phyloP scores from a whole-genome alignment of 2,329 filamentous ascomycete species.

The Rachicladosporium sp. region DNA sequence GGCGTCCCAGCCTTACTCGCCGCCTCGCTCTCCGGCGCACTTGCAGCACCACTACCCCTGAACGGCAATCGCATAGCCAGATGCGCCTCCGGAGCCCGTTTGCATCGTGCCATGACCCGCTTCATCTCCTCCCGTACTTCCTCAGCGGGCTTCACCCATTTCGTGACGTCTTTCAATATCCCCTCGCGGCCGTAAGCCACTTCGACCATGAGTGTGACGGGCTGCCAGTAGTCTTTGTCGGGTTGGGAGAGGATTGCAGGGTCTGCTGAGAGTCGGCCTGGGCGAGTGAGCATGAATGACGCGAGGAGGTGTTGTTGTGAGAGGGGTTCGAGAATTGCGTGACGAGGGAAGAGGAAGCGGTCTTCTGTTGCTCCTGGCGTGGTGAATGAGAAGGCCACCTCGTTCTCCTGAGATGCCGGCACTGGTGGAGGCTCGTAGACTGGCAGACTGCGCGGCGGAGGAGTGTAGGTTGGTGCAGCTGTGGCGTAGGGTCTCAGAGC shows the following conservation, averaged over 20 bases:
- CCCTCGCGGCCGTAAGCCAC: slow-evolving; percentile 41
- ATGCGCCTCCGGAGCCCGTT: slow-evolving; percentile 42
- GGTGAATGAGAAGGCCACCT: slow-evolving; percentile 54
- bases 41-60: slow-evolving; percentile 13
- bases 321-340: slow-evolving; percentile 61
- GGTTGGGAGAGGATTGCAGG: slow-evolving; percentile 21
- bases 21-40: slow-evolving; percentile 9
- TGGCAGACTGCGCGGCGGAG: no score
- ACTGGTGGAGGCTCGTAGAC: no score
- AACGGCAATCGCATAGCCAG: slow-evolving; percentile 44
- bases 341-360: slow-evolving; percentile 66
- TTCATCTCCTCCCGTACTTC: slow-evolving; percentile 45
- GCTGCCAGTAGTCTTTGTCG: slow-evolving; percentile 61
- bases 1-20: slow-evolving; percentile 17
- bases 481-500: no score
- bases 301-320: slow-evolving; percentile 45
- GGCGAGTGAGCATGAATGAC: slow-evolving; percentile 66
- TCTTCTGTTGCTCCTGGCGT: slow-evolving; percentile 50
- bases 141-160: slow-evolving; percentile 42
- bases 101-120: slow-evolving; percentile 43
- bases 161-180: slow-evolving; percentile 42
- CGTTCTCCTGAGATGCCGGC: background rate
- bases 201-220: slow-evolving; percentile 49
- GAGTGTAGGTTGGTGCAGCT: no score
- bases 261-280: slow-evolving; percentile 46